Conservation (phyloP, 169 alveolate species). For the Besnoitia besnoiti region DNA sequence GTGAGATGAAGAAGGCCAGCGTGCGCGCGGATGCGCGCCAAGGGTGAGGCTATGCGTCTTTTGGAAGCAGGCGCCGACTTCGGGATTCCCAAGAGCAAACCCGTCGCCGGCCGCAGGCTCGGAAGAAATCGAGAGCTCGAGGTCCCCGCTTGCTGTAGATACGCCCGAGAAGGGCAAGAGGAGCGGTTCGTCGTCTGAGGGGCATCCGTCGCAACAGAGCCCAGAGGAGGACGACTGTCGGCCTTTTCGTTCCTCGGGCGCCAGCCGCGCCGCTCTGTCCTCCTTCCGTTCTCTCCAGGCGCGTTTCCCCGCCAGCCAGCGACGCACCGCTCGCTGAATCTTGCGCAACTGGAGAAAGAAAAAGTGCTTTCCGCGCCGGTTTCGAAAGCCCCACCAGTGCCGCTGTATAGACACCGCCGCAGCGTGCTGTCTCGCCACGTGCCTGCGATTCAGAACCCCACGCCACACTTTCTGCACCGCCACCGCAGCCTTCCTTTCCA, state of each 20-base stretch:
- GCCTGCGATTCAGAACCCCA: not conserved
- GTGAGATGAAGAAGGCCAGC: not conserved
- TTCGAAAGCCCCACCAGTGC: conserved; percentile 48
- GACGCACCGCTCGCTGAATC: conserved; percentile 12
- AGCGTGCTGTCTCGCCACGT: not conserved
- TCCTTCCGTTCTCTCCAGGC: not conserved
- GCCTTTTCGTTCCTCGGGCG: not conserved
- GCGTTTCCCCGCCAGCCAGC: conserved; percentile 9
- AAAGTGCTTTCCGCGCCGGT: conserved; percentile 20
- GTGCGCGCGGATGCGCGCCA: not conserved
- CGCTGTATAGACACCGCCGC: conserved; percentile 39
- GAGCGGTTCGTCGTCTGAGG: not conserved
- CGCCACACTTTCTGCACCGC: not conserved
- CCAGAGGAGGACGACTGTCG: not conserved
- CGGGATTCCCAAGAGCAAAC: no score
- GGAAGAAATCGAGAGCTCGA: not conserved
- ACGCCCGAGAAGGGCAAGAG: not conserved
- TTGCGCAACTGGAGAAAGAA: not conserved
- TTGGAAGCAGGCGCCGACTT: no score
- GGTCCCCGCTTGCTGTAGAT: not conserved
- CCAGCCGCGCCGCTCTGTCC: not conserved
- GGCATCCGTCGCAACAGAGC: not conserved
- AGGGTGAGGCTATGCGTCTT: no score
- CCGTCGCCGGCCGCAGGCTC: not conserved
- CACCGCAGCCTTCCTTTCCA: not conserved